Percentiles rank a stretch among this genome's conserved stretches.
phyloP scores from a whole-genome alignment of 2,329 filamentous ascomycete species.

The Aureobasidium sp. region DNA sequence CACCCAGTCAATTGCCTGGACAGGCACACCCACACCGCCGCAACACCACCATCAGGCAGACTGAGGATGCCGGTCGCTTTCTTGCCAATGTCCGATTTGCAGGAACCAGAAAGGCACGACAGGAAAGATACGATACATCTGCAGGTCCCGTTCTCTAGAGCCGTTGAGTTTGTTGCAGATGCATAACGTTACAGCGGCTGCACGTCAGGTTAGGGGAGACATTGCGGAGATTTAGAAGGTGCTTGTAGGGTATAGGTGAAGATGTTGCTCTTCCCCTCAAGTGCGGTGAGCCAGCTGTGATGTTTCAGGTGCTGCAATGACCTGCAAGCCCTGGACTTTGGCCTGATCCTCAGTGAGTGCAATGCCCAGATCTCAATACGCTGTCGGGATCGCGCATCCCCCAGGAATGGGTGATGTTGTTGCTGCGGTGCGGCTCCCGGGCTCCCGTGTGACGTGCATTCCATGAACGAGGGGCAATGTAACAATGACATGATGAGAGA shows the following conservation, averaged over 20 bases:
- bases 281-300: constrained; percentile 4
- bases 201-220: background rate
- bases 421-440: background rate
- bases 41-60: background rate
- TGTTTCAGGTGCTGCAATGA: constrained; percentile 8
- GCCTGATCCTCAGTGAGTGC: background rate
- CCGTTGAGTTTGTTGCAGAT: background rate
- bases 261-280: background rate
- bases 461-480: constrained; percentile 5
- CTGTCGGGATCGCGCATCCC: background rate
- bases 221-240: constrained; percentile 1
- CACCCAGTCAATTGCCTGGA: constrained; percentile 5
- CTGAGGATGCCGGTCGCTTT: background rate
- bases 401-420: constrained; percentile 3
- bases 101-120: constrained; percentile 1
- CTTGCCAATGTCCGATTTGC: constrained; percentile 1
- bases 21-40: constrained; percentile 5
- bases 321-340: constrained; percentile 2
- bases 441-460: constrained; percentile 10
- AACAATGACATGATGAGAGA: constrained; percentile 7
- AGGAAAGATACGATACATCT: background rate
- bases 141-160: constrained; percentile 6
- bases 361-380: background rate
- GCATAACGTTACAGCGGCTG: constrained; percentile 9
- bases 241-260: background rate